Conservation (phyloP, 2,329 filamentous ascomycete genomes). For the Pseudocercospora cruenta region DNA sequence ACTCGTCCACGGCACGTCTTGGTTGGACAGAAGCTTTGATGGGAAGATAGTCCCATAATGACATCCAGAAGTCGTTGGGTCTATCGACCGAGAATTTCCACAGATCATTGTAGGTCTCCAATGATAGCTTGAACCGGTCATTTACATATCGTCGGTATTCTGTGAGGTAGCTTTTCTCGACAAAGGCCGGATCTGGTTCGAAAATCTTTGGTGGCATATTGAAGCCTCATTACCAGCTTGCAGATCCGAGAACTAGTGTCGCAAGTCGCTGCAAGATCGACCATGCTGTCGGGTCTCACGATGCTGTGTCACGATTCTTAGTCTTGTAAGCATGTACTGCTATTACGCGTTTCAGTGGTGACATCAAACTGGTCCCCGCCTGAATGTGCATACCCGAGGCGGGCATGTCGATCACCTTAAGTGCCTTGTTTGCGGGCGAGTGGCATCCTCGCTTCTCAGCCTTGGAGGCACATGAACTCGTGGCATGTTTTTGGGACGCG, state of each 20-base stretch:
- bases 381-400: background rate
- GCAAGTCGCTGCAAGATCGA: background rate
- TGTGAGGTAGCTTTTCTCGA: conserved; percentile 6
- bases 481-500: no score
- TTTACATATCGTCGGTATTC: conserved; percentile 6
- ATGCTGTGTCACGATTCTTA: background rate
- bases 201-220: conserved; percentile 5
- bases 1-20: conserved; percentile 10
- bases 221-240: background rate
- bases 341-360: background rate
- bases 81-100: conserved; percentile 1
- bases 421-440: background rate
- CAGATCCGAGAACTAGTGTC: background rate
- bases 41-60: conserved; percentile 12
- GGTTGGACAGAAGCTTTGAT: conserved; percentile 15
- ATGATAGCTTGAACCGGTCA: background rate
- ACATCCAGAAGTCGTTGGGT: conserved; percentile 12
- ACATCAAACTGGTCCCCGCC: background rate
- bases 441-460: background rate
- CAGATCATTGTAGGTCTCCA: background rate
- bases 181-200: background rate
- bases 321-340: background rate
- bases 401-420: background rate
- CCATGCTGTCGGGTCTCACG: background rate
- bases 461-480: background rate